These are phyloP conservation scores for Colletotrichum phormii DNA, from an alignment of 2,329 filamentous ascomycete genomes.

Conservation along the genomic window DNA sequence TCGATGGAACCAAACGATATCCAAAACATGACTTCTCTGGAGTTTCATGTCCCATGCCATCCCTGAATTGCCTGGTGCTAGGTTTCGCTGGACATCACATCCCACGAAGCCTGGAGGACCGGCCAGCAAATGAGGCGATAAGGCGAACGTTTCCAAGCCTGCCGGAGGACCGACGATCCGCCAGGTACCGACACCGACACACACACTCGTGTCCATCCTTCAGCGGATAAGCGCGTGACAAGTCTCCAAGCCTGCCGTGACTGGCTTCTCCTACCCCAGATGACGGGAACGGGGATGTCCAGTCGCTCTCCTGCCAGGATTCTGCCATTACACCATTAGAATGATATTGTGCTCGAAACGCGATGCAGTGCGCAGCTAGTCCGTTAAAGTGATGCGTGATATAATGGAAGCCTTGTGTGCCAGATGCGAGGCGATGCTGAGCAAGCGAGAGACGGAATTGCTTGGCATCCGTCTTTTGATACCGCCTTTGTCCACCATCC, in stretches of 20 bases:
- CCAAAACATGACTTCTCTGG: neutral
- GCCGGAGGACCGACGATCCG: neutral
- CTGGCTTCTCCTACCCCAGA: neutral
- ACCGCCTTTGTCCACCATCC: neutral
- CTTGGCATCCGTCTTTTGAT: neutral
- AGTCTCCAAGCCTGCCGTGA: neutral
- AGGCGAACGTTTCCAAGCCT: neutral
- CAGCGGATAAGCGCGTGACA: neutral
- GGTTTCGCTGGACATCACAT: neutral
- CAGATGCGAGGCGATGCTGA: neutral
- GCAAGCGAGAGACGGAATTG: neutral
- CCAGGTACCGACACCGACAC: neutral
- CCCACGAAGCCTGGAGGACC: neutral
- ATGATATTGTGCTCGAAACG: neutral
- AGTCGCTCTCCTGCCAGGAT: neutral
- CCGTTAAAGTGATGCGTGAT: neutral
- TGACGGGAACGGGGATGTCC: neutral
- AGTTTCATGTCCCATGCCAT: neutral
- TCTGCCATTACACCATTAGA: neutral
- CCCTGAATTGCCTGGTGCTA: neutral
- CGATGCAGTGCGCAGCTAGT: neutral
- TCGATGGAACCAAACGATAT: neutral
- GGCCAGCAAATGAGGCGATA: neutral
- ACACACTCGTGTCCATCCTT: neutral
- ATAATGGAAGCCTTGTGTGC: neutral